Evolutionary conservation across 1,139 yeast species (phyloP), one percentile per base, ranked within the genome.

Genomic region (Hansenula sp.): DNA sequence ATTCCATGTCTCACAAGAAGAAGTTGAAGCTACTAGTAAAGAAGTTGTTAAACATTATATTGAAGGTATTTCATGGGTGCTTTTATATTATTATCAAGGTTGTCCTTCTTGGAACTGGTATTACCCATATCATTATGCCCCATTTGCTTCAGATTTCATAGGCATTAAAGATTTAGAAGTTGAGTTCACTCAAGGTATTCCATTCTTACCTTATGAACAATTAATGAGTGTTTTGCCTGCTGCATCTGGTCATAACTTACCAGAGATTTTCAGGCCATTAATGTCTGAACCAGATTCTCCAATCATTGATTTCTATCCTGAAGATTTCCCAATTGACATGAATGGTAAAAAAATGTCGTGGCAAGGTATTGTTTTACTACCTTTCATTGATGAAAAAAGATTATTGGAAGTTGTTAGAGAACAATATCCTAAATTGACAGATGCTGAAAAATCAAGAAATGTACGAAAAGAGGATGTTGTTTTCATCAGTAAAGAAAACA

Each of bases 101-200:
- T 93, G 98, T 67, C 96, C 96, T 0, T 91, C 98, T 0, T 94
- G 99, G 99, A 85, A 84, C 46, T 94, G 99, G 99, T 94, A 80
- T 63, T 94, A 84, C 58, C 99, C 98, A 0, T 93, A 84, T 61
- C 99, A 94, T 62, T 94, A 94, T 67, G 98, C 99, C 0, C 99
- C 99, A 17, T 90, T 93, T 72, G 98, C 98, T 0, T 76, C 85
- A 9, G 99, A 94, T 62, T 85, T 94, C 58, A 70, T 66, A 4
- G 77, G 81, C 41, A 66, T 90, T 37, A 73, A 76, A 1, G 80
- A 76, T 30, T 64, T 84, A 36, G 73, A 84, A 2, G 73, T 91
- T 38, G 66, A 70, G 34, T 91, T 93, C 59, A 73, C 76, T 12
- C 62, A 69, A 34, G 96, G 96, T 4, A 71, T 73, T 47, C 99